phyloP scores from a whole-genome alignment of 371 early-diverging fungal species.

The Mucor sp. region DNA sequence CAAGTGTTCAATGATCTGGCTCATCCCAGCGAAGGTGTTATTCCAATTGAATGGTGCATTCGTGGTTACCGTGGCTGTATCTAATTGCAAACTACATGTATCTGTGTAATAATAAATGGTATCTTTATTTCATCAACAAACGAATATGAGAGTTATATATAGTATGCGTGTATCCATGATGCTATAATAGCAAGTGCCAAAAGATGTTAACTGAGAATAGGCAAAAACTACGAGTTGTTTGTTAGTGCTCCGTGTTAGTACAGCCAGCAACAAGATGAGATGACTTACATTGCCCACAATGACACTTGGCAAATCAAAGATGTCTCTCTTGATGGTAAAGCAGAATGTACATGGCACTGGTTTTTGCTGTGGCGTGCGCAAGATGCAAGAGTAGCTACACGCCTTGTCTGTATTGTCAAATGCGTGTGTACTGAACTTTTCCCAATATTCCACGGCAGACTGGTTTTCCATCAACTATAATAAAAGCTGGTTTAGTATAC shows the following conservation, averaged over 20 bases:
- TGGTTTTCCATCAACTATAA: slow-evolving; percentile 87
- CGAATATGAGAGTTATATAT: neutral
- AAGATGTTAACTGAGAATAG: slow-evolving; percentile 43
- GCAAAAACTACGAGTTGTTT: slow-evolving; percentile 36
- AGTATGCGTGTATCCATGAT: neutral
- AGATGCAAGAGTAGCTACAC: slow-evolving; percentile 71
- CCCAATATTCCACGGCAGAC: slow-evolving; percentile 93
- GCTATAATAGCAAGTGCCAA: neutral
- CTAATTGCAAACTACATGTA: neutral
- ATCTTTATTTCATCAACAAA: slow-evolving; percentile 2
- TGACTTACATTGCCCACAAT: slow-evolving; percentile 75
- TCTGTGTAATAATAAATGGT: neutral
- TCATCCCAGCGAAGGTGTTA: slow-evolving; percentile 46
- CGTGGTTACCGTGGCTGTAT: slow-evolving; percentile 27
- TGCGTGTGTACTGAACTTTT: slow-evolving; percentile 84
- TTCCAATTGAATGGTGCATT: slow-evolving; percentile 58
- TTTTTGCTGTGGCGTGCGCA: slow-evolving; percentile 67
- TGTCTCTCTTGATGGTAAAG: slow-evolving; percentile 91
- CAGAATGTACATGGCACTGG: slow-evolving; percentile 88
- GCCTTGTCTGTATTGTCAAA: slow-evolving; percentile 88
- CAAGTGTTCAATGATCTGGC: slow-evolving; percentile 59
- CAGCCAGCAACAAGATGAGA: neutral
- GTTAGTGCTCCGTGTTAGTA: neutral
- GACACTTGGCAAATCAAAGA: slow-evolving; percentile 90
- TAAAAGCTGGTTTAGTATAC: slow-evolving; percentile 10